Percentiles rank a stretch among this genome's conserved stretches.
phyloP scores from a whole-genome alignment of 768 basidiomycete species.

The Artomyces pyxidatus region DNA sequence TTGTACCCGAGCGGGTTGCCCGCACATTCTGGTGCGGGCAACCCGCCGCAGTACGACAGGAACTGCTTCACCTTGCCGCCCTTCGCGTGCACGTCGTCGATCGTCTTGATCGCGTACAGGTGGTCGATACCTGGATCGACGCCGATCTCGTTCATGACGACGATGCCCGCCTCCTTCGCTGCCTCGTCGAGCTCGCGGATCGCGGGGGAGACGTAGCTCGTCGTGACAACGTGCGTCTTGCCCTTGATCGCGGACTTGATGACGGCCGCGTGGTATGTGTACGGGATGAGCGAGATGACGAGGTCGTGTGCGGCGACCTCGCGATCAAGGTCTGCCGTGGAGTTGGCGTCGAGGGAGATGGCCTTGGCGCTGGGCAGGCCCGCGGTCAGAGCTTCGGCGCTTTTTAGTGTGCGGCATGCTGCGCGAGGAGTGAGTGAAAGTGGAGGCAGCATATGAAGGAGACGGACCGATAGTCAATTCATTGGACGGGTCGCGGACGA shows the following conservation, averaged over 20 bases:
- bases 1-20: conserved; percentile 98
- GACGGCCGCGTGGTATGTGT: conserved; percentile 82
- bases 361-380: conserved; percentile 65
- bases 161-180: conserved; percentile 80
- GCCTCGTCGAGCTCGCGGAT: conserved; percentile 82
- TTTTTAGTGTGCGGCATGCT: conserved; percentile 85
- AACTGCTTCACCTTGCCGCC: conserved; percentile 95
- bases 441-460: not conserved
- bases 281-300: conserved; percentile 95
- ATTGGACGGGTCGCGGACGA: conserved; percentile 75
- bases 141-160: conserved; percentile 97
- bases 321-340: conserved; percentile 63
- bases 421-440: not conserved
- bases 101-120: conserved; percentile 88
- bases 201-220: conserved; percentile 87
- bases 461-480: conserved; percentile 72
- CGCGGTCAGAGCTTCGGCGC: conserved; percentile 60
- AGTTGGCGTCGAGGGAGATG: conserved; percentile 74
- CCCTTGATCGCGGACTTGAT: conserved; percentile 85
- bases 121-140: conserved; percentile 95
- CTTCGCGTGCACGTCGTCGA: conserved; percentile 87
- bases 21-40: conserved; percentile 85
- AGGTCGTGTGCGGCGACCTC: conserved; percentile 83
- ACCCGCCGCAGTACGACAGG: conserved; percentile 92
- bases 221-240: conserved; percentile 93